Evolutionary conservation across 805 yeast genomes (phyloP), one percentile per base, ranked within the genome.

Genomic region (Yarrowia hollandica): DNA sequence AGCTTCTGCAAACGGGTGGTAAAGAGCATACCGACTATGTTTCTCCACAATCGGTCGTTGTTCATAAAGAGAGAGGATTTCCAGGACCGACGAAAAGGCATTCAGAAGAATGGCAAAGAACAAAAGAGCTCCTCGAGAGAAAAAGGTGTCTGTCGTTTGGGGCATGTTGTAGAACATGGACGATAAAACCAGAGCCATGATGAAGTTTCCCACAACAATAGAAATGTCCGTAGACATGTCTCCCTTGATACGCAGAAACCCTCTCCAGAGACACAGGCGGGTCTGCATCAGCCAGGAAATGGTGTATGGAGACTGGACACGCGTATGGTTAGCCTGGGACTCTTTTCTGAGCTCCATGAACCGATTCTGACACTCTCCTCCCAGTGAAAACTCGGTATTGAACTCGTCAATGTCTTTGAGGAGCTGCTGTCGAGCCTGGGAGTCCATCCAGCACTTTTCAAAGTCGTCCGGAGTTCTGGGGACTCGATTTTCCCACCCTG

Each of bases 1-100:
- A 0, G 88, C 86, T 66, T 84, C 85, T 4, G 88, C 84, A 54
- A 82, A 73, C 8, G 86, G 85, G 62, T 78, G 83, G 63, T 83
- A 83, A 23, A 83, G 67, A 0, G 84, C 82, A 64, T 77, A 82
- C 23, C 76, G 76, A 61, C 77, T 77, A 61, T 83, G 88, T 67
- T 83, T 83, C 63, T 80, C 83, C 35, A 82, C 79, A 61, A 83
- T 77, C 15, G 81, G 77, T 66, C 87, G 77, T 28, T 77, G 76
- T 61, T 74, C 79, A 62, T 69, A 79, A 22, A 74, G 66, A 21
- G 74, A 60, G 54, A 75, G 68, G 60, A 79, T 75, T 65, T 79
- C 82, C 62, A 77, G 69, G 37, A 78, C 64, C 19, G 80, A 73
- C 18, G 76, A 65, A 60, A 79, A 74, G 8, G 81, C 75, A 63